Evolutionary conservation across 2,329 filamentous ascomycete species (phyloP), one percentile per base, ranked within the genome.

Genomic region (Myotisia sp.): DNA sequence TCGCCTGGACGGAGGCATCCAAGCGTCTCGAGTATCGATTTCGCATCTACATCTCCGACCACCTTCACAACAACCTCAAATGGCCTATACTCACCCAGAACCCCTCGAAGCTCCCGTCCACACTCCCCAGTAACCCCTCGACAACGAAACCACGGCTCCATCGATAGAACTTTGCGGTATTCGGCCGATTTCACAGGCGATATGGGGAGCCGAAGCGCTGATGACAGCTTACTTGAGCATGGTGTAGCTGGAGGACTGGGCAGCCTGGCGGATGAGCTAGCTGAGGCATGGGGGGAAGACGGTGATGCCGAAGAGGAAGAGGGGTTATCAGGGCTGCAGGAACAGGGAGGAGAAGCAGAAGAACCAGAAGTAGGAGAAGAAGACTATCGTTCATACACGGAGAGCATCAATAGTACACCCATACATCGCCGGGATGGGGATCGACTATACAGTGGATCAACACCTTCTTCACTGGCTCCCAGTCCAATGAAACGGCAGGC

Each of bases 261-360:
- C 16, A 76, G 69, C 42, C 52, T 78, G 33, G 74, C 74, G 18
- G 74, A 78, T 47, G 74, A 77, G 48, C 54, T 77, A 16, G 73
- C 68, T 17, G 68, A 72, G 44, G 66, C 67, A n/a, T 71, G 66
- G 60, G 68, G 63, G 42, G 62, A 62, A 7, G 61, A 67, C 14
- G 59, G 56, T 10, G 60, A 59, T 16, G 64, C 65, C 33, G 59
- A 54, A 30, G 58, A 59, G 38, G 48, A 47, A 5, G 58, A 56
- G 2, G 55, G 54, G 6, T 52, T 56, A 45, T n/a, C n/a, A n/a
- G n/a, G n/a, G n/a, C n/a, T n/a, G n/a, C 55, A 58, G 30, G 49
- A 44, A 13, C 42, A 42, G n/a, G 45, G 44, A 6, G 42, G 43
- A 17, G 50, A 54, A 24, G 43, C 46, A 2, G 27, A 29, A 8